These are phyloP conservation scores for Nymphaea colorata DNA, from an alignment of 164 flowering plant species.

Conservation along the genomic window DNA sequence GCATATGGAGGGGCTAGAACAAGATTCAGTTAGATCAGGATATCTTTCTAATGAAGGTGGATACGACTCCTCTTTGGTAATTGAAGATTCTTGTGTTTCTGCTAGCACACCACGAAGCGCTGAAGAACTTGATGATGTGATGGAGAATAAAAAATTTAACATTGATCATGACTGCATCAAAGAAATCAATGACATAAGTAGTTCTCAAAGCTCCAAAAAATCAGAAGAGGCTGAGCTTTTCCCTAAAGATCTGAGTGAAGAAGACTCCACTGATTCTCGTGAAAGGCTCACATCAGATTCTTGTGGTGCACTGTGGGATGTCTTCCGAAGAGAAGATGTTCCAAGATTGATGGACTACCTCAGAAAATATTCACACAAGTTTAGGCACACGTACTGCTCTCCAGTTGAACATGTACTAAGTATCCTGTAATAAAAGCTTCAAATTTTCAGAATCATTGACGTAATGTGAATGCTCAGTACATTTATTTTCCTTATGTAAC, in stretches of 20 bases:
- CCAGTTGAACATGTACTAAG: conserved; percentile 28
- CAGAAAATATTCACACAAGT: conserved; percentile 37
- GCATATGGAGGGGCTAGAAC: conserved; percentile 11
- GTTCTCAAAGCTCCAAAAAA: conserved; percentile 16
- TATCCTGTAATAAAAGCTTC: not conserved
- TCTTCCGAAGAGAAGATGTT: conserved; percentile 73
- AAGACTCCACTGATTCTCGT: conserved; percentile 7
- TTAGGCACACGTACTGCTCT: conserved; percentile 19
- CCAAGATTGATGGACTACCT: conserved; percentile 61
- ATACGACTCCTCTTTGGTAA: not conserved
- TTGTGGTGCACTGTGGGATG: conserved; percentile 70
- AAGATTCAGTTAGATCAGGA: conserved; percentile 6
- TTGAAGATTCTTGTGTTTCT: conserved; percentile 14
- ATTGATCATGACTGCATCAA: not conserved
- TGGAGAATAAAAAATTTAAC: not conserved
- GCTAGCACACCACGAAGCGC: conserved; percentile 4
- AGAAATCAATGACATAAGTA: conserved; percentile 6
- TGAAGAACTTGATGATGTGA: conserved; percentile 6
- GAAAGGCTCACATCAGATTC: conserved; percentile 11
- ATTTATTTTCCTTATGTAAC: conserved; percentile 5
- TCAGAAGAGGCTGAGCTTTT: conserved; percentile 13
- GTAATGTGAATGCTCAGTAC: not conserved
- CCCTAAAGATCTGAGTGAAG: conserved; percentile 5
- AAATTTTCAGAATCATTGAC: not conserved
- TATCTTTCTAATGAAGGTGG: not conserved